Evolutionary conservation across 139 green algal genomes (phyloP).

Genomic region (Chlorella sp.): DNA sequence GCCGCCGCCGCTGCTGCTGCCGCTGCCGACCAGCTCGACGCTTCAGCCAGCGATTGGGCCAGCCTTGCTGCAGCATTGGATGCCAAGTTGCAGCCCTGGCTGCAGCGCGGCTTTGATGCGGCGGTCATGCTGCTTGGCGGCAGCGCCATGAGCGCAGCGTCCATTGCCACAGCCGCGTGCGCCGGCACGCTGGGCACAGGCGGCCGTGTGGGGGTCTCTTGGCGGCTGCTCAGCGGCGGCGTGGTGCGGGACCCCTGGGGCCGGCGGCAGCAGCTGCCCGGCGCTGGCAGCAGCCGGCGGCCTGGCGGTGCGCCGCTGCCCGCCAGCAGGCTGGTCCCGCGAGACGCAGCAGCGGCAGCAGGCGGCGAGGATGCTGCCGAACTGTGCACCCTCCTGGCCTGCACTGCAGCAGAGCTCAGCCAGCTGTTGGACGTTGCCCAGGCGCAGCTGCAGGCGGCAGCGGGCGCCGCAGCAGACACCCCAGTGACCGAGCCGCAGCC

Average conservation of each 20-base stretch:
- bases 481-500: too few relatives aligned
- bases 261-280: not conserved
- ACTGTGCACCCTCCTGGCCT: not conserved
- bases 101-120: not conserved
- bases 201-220: conserved; percentile 1
- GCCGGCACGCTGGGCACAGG: not conserved
- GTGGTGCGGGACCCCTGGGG: not conserved
- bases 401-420: not conserved
- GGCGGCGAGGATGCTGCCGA: not conserved
- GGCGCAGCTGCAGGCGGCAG: not conserved
- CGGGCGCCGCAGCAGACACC: not conserved
- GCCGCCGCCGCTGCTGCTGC: not conserved
- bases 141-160: not conserved
- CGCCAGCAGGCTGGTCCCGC: not conserved
- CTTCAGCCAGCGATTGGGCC: not conserved
- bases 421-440: not conserved
- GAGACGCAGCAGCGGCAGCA: not conserved
- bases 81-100: conserved; percentile 20
- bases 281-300: not conserved
- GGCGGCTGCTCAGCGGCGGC: conserved; percentile 8
- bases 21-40: not conserved
- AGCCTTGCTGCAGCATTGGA: not conserved
- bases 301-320: not conserved
- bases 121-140: not conserved
- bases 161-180: not conserved